Evolutionary conservation across 2,329 filamentous ascomycete species (phyloP).

Genomic region (Colletotrichum tanaceti): DNA sequence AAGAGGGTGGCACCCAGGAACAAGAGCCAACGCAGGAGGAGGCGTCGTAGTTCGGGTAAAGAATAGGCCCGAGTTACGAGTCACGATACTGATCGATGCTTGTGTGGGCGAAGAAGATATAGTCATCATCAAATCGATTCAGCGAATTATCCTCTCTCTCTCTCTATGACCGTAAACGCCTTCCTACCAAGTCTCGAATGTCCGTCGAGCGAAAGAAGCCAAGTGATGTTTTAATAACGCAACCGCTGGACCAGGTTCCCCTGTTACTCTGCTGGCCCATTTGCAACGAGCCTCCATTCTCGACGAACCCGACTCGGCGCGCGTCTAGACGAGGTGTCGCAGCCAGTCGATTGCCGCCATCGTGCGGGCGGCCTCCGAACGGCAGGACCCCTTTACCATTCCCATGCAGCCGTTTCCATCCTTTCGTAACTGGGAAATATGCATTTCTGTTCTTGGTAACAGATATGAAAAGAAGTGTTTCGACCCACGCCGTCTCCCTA

Average conservation of each 20-base stretch:
- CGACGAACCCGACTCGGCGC: conserved; percentile 38
- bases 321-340: conserved; percentile 31
- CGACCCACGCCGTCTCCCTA: conserved; percentile 42
- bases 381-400: conserved; percentile 15
- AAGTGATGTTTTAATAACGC: conserved; percentile 30
- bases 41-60: neutral
- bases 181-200: conserved; percentile 41
- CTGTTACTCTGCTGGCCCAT: conserved; percentile 33
- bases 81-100: neutral
- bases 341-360: conserved; percentile 11
- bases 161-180: conserved; percentile 41
- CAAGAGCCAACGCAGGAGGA: neutral
- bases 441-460: conserved; percentile 37
- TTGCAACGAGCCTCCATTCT: conserved; percentile 33
- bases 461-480: conserved; percentile 37
- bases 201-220: conserved; percentile 39
- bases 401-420: conserved; percentile 40
- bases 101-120: neutral
- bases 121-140: conserved; percentile 39
- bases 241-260: conserved; percentile 35
- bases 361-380: conserved; percentile 14
- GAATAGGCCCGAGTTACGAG: neutral
- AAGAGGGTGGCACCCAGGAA: neutral
- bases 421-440: conserved; percentile 40
- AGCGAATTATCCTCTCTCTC: conserved; percentile 40